A percentile compares a stretch with the other conserved stretches of the same genome.
These are phyloP conservation scores for Silene uniflora DNA, from an alignment of 148 eudicot species.

Conservation along the genomic window DNA sequence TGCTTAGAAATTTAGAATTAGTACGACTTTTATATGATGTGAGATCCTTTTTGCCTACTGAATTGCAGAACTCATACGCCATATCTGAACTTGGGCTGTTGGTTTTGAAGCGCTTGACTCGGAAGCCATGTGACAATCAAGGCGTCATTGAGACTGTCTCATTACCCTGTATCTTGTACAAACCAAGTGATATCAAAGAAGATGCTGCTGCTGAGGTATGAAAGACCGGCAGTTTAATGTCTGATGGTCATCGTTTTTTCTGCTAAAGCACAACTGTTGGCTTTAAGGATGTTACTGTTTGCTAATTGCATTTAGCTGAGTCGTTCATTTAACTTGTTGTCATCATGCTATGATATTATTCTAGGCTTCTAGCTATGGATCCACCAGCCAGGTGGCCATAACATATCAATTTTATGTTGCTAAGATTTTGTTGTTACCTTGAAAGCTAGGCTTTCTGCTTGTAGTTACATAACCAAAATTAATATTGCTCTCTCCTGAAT, in stretches of 20 bases:
- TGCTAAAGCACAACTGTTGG: not conserved
- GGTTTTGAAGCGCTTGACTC: conserved; percentile 57
- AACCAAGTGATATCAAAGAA: conserved; percentile 55
- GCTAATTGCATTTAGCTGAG: not conserved
- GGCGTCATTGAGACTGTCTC: conserved; percentile 40
- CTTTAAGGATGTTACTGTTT: conserved; percentile 1
- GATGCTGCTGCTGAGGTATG: conserved; percentile 41
- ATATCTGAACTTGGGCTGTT: conserved; percentile 82
- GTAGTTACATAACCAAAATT: not conserved
- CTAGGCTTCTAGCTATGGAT: conserved; percentile 1
- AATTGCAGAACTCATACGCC: conserved; percentile 72
- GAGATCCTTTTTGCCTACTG: conserved; percentile 18
- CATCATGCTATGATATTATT: conserved; percentile 5
- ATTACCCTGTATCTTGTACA: conserved; percentile 59
- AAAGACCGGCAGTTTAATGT: not conserved
- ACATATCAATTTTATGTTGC: conserved; percentile 3
- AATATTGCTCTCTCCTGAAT: conserved; percentile 23
- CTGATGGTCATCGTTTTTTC: not conserved
- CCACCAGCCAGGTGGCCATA: not conserved
- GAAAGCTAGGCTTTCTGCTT: not conserved
- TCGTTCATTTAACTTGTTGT: not conserved
- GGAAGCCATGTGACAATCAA: conserved; percentile 43
- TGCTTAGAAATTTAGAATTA: not conserved
- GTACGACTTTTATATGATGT: not conserved
- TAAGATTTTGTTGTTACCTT: not conserved